Base-by-base conservation (phyloP, 306 rosid species). In the Vigna reflexopilosa region DNA sequence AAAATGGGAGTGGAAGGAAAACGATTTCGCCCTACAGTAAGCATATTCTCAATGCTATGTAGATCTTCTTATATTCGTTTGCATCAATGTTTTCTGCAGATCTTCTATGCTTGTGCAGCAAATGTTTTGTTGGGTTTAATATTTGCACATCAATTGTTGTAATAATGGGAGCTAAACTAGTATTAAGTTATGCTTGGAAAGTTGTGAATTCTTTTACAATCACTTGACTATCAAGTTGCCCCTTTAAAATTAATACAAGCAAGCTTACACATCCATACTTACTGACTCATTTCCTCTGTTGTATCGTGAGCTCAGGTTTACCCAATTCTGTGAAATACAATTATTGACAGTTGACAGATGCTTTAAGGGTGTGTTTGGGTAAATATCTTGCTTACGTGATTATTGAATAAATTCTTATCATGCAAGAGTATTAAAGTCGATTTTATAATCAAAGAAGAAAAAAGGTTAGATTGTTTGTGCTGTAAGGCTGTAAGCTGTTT, bases 1-100 rank as follows among this genome's bases (percentile, higher is more conserved):
- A 94, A 89, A 85, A 80, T 94, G 90, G 98, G 98, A 44, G 95
- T 92, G 65, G 98, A 94, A 85, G 98, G 98, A 73, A 94, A 94
- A 75, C 88, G 98, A 80, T 92, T 94, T 81, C 98, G 98, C 68
- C 98, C 98, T 20, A 94, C 98, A 80, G 98, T 94, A 91, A 83
- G 88, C 16, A 67, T 49, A 75, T 42, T 78, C 69, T 47, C 75
- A 49, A 62, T 76, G 61, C 55, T 49, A 19, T 67, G 42, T 50
- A 67, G 57, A 56, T 67, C 11, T 72, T 62, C 20, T 47, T 22
- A 48, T 58, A 36, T 16, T 67, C 20, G 72, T 58, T 61, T 50
- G 64, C n/a, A 9, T 20, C 47, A 70, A 75, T 22, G 5, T 57
- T 67, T 52, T 24, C 75, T 61, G 20, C 42, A 67, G 50, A 55